phyloP scores from a whole-genome alignment of 768 basidiomycete genomes.

The Naematelia encephala region DNA sequence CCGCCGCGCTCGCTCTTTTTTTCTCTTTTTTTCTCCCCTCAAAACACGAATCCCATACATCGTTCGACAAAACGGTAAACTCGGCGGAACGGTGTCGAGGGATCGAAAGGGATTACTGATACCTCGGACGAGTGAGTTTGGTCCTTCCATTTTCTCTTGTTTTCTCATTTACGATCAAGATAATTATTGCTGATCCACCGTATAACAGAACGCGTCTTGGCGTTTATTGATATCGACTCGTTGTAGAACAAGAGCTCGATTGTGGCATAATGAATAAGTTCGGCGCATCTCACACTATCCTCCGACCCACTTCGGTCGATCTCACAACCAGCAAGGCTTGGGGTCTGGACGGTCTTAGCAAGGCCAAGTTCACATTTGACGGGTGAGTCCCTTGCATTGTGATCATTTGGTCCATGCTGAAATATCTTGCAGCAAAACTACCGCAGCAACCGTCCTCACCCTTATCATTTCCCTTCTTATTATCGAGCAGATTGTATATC shows the following conservation, averaged over 20 bases:
- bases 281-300: conserved; percentile 37
- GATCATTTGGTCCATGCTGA: too few relatives aligned
- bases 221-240: background rate
- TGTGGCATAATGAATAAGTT: background rate
- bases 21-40: too few relatives aligned
- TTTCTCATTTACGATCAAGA: too few relatives aligned
- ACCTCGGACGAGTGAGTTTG: too few relatives aligned
- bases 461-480: conserved; percentile 71
- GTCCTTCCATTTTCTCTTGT: too few relatives aligned
- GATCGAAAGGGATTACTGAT: too few relatives aligned
- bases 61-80: too few relatives aligned
- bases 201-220: background rate
- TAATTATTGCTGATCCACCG: too few relatives aligned
- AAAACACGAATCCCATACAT: too few relatives aligned
- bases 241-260: background rate
- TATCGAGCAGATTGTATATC: conserved; percentile 74
- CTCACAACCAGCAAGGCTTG: conserved; percentile 28
- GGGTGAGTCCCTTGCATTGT: conserved; percentile 31
- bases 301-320: conserved; percentile 39
- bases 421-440: conserved; percentile 32
- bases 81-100: too few relatives aligned
- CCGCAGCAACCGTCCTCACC: conserved; percentile 52
- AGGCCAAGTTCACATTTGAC: conserved; percentile 40
- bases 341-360: conserved; percentile 37
- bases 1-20: too few relatives aligned